Percentiles rank a stretch among this genome's conserved stretches.
These are phyloP conservation scores for Castanea sativa DNA, from an alignment of 306 rosid genomes.

Conservation along the genomic window DNA sequence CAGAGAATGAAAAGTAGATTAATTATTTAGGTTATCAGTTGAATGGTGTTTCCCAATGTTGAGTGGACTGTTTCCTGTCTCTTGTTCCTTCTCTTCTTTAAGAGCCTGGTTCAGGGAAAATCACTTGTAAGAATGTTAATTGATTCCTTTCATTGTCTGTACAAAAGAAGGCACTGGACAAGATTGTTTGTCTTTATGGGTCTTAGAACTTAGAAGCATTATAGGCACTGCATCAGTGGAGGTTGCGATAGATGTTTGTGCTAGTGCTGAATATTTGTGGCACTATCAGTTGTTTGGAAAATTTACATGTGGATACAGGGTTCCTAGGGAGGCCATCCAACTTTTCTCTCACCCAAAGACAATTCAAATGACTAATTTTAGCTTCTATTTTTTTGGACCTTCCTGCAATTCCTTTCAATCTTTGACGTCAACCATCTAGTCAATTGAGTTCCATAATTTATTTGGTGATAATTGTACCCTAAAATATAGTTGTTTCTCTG, in stretches of 20 bases:
- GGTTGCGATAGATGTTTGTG: not conserved
- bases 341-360: not conserved
- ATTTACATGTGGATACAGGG: not conserved
- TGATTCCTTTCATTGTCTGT: not conserved
- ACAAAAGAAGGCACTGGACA: not conserved
- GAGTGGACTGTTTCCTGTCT: not conserved
- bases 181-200: not conserved
- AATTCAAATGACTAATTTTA: not conserved
- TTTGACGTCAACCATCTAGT: not conserved
- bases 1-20: no score
- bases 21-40: no score
- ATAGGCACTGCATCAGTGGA: not conserved
- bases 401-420: not conserved
- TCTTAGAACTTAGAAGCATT: not conserved
- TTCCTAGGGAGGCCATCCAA: not conserved
- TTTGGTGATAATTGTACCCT: not conserved
- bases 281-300: not conserved
- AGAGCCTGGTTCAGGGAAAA: not conserved
- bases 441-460: not conserved
- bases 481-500: not conserved
- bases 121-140: not conserved
- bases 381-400: not conserved
- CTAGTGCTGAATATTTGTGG: not conserved
- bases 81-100: not conserved
- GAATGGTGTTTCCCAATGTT: not conserved